phyloP scores from a whole-genome alignment of 2,329 filamentous ascomycete genomes.

The Fusarium albosuccineum region DNA sequence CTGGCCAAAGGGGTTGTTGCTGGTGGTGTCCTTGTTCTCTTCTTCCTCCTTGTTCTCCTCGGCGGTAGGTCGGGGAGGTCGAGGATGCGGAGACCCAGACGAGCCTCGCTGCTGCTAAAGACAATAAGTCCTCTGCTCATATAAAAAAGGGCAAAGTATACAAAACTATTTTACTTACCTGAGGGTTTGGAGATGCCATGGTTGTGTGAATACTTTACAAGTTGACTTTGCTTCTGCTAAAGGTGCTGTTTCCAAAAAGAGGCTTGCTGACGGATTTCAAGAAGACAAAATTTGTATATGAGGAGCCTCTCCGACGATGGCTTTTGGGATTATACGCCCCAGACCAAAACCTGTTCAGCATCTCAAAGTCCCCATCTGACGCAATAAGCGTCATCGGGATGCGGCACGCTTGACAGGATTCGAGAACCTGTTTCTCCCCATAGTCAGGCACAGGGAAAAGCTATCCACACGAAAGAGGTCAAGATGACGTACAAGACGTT shows the following conservation, averaged over 20 bases:
- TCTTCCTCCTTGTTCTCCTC: conserved; percentile 21
- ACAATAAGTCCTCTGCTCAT: conserved; percentile 8
- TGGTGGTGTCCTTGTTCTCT: conserved; percentile 16
- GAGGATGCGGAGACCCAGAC: conserved; percentile 22
- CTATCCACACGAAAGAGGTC: conserved; percentile 17
- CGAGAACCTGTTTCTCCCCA: conserved; percentile 42
- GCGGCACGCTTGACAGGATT: conserved; percentile 3
- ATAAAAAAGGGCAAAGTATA: no score
- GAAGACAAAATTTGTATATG: conserved; percentile 13
- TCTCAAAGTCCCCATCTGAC: conserved; percentile 33
- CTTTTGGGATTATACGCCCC: conserved; percentile 40
- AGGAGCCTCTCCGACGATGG: conserved; percentile 12
- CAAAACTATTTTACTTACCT: conserved; percentile 29
- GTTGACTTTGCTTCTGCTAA: conserved; percentile 1
- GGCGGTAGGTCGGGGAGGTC: conserved; percentile 17
- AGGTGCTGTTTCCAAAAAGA: conserved; percentile 13
- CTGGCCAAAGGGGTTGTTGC: conserved; percentile 20
- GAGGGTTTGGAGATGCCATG: conserved; percentile 40
- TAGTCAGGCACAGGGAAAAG: conserved; percentile 18
- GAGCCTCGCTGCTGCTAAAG: conserved; percentile 32
- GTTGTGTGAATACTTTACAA: conserved; percentile 13
- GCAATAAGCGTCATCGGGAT: conserved; percentile 45
- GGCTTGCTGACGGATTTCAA: conserved; percentile 18
- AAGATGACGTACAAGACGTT: conserved; percentile 38
- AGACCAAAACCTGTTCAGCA: conserved; percentile 40